A percentile compares a stretch with the other conserved stretches of the same genome.
Conservation (phyloP, 2,329 filamentous ascomycete species). For the Cladosporium oxysporum region DNA sequence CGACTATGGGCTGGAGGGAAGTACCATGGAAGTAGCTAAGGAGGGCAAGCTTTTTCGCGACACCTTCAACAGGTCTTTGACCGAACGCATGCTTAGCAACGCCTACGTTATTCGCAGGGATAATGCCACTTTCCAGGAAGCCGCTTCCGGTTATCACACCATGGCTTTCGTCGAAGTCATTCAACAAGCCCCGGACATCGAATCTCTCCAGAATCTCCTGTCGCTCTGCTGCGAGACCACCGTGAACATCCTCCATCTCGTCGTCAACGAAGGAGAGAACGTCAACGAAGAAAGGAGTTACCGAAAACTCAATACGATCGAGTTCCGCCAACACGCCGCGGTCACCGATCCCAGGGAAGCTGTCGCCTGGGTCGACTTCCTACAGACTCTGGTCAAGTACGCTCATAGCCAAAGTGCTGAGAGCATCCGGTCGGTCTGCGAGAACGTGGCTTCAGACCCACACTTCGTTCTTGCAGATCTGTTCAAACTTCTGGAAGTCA, state of each 20-base stretch:
- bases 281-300: not conserved
- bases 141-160: not conserved
- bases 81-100: not conserved
- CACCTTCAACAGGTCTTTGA: not conserved
- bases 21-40: not conserved
- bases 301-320: slow-evolving; percentile 29
- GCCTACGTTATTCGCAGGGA: not conserved
- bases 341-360: not conserved
- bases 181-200: not conserved
- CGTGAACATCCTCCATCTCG: not conserved
- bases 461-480: not conserved
- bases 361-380: not conserved
- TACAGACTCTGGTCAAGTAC: not conserved
- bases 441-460: not conserved
- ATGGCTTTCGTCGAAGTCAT: not conserved
- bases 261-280: not conserved
- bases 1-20: not conserved
- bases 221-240: not conserved
- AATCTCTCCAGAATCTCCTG: not conserved
- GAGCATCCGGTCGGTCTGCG: not conserved
- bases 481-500: not conserved
- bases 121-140: not conserved
- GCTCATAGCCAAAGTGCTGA: not conserved
- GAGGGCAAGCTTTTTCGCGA: not conserved
- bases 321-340: slow-evolving; percentile 36